Percentiles rank a stretch among this genome's conserved stretches.
Conservation (phyloP, 2,329 filamentous ascomycete genomes). For the Stenocarpella maydis region DNA sequence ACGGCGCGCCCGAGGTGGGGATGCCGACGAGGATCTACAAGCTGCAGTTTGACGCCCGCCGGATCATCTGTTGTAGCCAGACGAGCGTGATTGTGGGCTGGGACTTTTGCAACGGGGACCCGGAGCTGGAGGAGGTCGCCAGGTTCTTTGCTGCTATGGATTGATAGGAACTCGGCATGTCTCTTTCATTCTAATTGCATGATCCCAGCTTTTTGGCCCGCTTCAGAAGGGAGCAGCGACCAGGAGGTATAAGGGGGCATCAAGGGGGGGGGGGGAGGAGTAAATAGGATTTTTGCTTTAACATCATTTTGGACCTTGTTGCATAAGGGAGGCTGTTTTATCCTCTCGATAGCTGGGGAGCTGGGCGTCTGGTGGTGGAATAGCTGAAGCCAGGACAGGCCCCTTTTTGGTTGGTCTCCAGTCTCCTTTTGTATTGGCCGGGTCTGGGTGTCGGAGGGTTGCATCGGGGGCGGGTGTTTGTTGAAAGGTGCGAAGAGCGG, state of each 20-base stretch:
- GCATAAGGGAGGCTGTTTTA: neutral
- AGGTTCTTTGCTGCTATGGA: conserved; percentile 77
- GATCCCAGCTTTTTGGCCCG: too few species aligned
- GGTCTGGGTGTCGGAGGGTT: neutral
- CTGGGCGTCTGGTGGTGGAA: neutral
- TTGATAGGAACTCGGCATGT: conserved; percentile 40
- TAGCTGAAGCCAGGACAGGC: neutral
- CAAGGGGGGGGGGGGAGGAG: neutral
- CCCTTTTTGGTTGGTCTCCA: neutral
- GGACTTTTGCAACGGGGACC: conserved; percentile 93
- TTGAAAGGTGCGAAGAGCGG: neutral
- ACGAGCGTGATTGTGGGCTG: conserved; percentile 92
- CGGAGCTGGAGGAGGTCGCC: conserved; percentile 78
- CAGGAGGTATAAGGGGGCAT: neutral
- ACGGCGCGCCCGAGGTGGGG: conserved; percentile 53
- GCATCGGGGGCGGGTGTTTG: neutral
- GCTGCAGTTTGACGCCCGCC: conserved; percentile 90
- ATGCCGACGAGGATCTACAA: conserved; percentile 82
- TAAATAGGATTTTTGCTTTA: neutral
- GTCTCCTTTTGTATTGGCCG: neutral
- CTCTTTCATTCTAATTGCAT: neutral
- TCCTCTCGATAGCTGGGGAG: neutral
- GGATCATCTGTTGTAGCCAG: conserved; percentile 95
- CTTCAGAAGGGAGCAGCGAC: neutral
- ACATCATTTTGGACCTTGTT: neutral